phyloP scores from a whole-genome alignment of 768 basidiomycete genomes.

The Harrya chromipes region DNA sequence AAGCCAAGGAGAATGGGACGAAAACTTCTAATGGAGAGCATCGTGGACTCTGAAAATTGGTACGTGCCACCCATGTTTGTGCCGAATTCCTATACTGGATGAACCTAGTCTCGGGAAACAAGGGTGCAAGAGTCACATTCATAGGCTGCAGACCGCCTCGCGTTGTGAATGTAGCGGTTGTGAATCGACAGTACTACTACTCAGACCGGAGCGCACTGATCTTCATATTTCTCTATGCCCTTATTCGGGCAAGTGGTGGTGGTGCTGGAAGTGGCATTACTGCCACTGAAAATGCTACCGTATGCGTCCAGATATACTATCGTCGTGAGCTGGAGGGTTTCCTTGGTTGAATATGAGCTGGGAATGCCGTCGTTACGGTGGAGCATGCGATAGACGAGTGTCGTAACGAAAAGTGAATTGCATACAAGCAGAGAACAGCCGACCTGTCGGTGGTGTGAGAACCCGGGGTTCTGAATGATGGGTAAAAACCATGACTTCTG shows the following conservation, averaged over 20 bases:
- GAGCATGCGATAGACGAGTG: conserved; percentile 7
- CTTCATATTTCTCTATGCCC: neutral
- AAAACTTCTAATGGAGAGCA: conserved; percentile 11
- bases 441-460: conserved; percentile 11
- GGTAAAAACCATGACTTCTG: conserved; percentile 6
- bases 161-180: neutral
- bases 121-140: too few relatives aligned
- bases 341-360: neutral
- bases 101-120: too few relatives aligned
- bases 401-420: conserved; percentile 10
- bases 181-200: neutral
- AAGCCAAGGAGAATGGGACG: neutral
- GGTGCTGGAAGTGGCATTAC: neutral
- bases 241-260: neutral
- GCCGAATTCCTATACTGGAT: too few relatives aligned
- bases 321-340: conserved; percentile 9
- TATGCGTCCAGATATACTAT: conserved; percentile 3
- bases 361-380: neutral
- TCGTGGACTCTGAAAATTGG: conserved; percentile 12
- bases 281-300: neutral
- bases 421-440: conserved; percentile 14
- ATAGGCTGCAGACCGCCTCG: too few relatives aligned
- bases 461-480: neutral
- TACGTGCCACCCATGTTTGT: conserved; percentile 3
- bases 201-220: neutral